phyloP scores from a whole-genome alignment of 1,284 basidiomycete genomes.

The Golubevia sp. region DNA sequence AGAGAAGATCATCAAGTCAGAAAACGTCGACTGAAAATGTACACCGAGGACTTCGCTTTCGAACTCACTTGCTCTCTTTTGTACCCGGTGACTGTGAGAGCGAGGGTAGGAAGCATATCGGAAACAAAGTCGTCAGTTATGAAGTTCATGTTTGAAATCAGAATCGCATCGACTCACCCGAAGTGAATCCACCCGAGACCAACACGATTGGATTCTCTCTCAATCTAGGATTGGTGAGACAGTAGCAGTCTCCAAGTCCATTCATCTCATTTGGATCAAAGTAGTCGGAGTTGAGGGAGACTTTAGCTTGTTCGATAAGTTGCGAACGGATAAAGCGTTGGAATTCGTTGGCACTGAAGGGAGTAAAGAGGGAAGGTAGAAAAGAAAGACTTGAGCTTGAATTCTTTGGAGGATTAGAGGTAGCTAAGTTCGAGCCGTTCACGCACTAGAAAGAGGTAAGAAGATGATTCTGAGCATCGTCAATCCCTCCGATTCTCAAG shows the following conservation, averaged over 20 bases:
- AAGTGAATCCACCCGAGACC: slow-evolving; percentile 12
- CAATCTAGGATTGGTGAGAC: slow-evolving; percentile 17
- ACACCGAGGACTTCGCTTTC: no score
- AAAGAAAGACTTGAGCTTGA: slow-evolving; percentile 3
- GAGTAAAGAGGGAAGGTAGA: slow-evolving; percentile 8
- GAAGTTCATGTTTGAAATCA: no score
- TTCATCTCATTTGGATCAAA: slow-evolving; percentile 1
- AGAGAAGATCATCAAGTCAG: no score
- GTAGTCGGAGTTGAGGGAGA: slow-evolving; percentile 7
- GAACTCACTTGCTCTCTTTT: no score
- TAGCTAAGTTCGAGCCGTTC: not conserved
- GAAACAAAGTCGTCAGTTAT: no score
- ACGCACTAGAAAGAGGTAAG: not conserved
- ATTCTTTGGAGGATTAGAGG: no score
- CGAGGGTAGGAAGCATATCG: no score
- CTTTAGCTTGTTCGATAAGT: slow-evolving; percentile 17
- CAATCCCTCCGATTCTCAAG: not conserved
- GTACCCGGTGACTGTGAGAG: slow-evolving; percentile 21
- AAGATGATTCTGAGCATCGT: not conserved
- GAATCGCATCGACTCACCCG: no score
- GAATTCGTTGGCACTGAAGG: slow-evolving; percentile 15
- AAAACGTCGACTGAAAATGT: no score
- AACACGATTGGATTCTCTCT: slow-evolving; percentile 26
- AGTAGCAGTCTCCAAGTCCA: slow-evolving; percentile 23
- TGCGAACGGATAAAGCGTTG: slow-evolving; percentile 15